Conservation (phyloP, 345 rosid genomes). For the Euphorbia tirucalli region DNA sequence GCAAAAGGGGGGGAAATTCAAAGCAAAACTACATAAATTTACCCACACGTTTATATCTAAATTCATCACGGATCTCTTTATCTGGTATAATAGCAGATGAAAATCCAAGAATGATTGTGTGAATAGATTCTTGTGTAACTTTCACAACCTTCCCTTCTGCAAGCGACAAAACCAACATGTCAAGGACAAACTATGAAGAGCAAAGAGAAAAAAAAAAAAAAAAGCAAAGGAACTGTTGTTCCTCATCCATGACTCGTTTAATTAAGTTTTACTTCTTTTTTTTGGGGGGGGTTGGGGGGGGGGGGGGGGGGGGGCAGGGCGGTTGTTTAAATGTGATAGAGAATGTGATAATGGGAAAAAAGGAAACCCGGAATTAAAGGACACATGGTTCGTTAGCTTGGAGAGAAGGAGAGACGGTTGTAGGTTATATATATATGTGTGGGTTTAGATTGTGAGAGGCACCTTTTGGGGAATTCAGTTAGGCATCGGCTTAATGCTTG, state of each 20-base stretch:
- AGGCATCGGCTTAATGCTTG: too few species aligned
- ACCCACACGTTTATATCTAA: slow-evolving; percentile 51
- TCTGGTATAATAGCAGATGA: slow-evolving; percentile 66
- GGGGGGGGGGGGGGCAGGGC: too few species aligned
- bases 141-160: slow-evolving; percentile 80
- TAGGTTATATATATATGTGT: too few species aligned
- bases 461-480: too few species aligned
- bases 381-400: too few species aligned
- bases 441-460: too few species aligned
- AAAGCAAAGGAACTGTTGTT: neutral
- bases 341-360: too few species aligned
- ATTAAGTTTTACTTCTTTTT: neutral
- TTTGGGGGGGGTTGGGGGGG: too few species aligned
- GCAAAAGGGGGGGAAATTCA: neutral
- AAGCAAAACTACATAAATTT: neutral
- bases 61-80: slow-evolving; percentile 67
- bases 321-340: too few species aligned
- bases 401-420: too few species aligned
- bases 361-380: too few species aligned
- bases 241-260: neutral
- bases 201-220: too few species aligned
- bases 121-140: slow-evolving; percentile 65
- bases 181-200: neutral
- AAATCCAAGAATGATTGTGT: slow-evolving; percentile 74
- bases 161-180: slow-evolving; percentile 3